These are phyloP conservation scores for Linnemannia schmuckeri DNA, from an alignment of 192 early-diverging fungal genomes.

Conservation along the genomic window DNA sequence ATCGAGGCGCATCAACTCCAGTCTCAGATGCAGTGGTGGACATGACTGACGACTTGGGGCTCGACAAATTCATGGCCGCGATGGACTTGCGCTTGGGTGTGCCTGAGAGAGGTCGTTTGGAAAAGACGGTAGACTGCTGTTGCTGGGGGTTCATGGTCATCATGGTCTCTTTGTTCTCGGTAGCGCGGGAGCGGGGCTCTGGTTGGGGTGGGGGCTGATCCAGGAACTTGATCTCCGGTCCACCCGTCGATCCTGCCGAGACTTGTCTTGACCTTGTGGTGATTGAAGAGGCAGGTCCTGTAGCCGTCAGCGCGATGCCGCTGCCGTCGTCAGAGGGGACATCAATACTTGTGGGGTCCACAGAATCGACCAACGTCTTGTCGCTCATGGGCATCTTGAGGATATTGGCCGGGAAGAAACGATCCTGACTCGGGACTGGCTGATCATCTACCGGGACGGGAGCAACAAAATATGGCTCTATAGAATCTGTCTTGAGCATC, in stretches of 20 bases:
- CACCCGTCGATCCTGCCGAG: conserved; percentile 8
- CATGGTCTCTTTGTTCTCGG: conserved; percentile 11
- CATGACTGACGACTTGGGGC: neutral
- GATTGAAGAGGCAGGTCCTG: neutral
- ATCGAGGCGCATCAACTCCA: neutral
- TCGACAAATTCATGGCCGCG: neutral
- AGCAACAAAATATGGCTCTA: neutral
- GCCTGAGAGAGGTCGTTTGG: neutral
- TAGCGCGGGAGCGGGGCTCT: conserved; percentile 16
- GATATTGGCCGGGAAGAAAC: neutral
- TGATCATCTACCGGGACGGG: neutral
- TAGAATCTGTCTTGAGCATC: neutral
- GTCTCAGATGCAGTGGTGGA: neutral
- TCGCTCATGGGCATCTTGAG: conserved; percentile 6
- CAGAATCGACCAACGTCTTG: neutral
- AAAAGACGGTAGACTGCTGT: neutral
- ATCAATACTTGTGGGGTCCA: neutral
- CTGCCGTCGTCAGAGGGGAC: neutral
- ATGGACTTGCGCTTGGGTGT: conserved; percentile 21
- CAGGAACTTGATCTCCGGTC: conserved; percentile 20
- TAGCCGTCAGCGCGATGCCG: neutral
- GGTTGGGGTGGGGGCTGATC: conserved; percentile 27
- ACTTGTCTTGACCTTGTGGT: neutral
- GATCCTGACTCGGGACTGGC: neutral
- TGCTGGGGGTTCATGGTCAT: neutral